Evolutionary conservation across 2,329 filamentous ascomycete species (phyloP).

Genomic region (Cercospora brassicicola): DNA sequence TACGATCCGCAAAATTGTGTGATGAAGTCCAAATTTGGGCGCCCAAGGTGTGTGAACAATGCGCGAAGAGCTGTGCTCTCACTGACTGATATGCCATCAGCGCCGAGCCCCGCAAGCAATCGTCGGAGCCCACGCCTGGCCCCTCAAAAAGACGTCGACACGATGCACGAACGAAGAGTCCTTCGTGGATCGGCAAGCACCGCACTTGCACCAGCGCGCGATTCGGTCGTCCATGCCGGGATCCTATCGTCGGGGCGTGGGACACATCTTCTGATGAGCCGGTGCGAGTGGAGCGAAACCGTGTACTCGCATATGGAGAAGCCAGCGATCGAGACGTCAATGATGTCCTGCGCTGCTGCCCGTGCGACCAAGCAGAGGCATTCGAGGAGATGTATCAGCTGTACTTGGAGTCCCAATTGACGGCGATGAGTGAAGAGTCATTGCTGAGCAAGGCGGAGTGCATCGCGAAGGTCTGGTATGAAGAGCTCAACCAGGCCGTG

Average conservation of each 20-base stretch:
- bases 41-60: not conserved
- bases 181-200: not conserved
- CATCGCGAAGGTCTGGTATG: not conserved
- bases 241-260: not conserved
- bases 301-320: not conserved
- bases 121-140: not conserved
- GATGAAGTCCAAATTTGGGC: not conserved
- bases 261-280: not conserved
- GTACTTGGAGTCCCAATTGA: not conserved
- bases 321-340: not conserved
- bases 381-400: constrained; percentile 1
- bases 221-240: constrained; percentile 1
- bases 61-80: not conserved
- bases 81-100: not conserved
- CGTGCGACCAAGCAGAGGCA: not conserved
- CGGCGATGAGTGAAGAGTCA: not conserved
- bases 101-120: not conserved
- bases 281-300: not conserved
- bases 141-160: not conserved
- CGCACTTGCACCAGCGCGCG: not conserved
- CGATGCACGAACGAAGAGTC: not conserved
- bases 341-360: not conserved
- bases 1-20: not conserved
- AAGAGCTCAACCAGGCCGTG: not conserved
- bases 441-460: not conserved